These are phyloP conservation scores for Coemansia sp. DNA, from an alignment of 192 early-diverging fungal genomes.

Conservation along the genomic window DNA sequence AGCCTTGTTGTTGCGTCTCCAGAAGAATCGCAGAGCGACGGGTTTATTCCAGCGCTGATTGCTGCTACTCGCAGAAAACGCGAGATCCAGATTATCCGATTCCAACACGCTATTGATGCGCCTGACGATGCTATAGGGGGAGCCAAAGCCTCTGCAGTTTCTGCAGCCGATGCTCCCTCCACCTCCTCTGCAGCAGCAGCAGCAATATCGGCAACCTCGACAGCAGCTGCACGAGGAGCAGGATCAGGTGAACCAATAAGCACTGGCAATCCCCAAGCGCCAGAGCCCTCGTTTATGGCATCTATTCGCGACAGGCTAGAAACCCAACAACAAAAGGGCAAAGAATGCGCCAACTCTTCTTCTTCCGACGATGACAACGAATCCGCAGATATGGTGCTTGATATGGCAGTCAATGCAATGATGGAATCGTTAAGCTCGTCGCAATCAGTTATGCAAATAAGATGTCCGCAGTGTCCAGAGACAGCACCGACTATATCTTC, in stretches of 20 bases:
- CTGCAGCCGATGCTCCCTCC: background rate
- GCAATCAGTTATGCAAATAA: constrained; percentile 47
- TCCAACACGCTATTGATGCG: constrained; percentile 35
- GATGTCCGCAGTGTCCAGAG: constrained; percentile 40
- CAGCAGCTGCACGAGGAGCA: constrained; percentile 8
- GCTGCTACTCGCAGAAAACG: constrained; percentile 50
- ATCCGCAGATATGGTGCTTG: constrained; percentile 29
- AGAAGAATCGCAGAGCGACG: constrained; percentile 17
- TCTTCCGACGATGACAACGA: background rate
- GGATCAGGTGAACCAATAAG: background rate
- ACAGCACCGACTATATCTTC: constrained; percentile 25
- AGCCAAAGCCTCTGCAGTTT: background rate
- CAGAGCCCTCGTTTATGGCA: constrained; percentile 25
- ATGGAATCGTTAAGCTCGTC: constrained; percentile 50
- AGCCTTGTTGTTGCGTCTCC: constrained; percentile 34
- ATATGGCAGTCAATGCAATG: constrained; percentile 45
- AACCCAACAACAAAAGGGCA: background rate
- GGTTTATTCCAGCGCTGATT: constrained; percentile 50
- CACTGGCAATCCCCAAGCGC: background rate
- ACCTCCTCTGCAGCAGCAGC: background rate
- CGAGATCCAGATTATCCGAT: constrained; percentile 51
- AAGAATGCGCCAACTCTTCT: background rate
- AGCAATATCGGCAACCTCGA: background rate
- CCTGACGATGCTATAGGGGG: constrained; percentile 39
- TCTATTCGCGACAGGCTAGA: constrained; percentile 18